Conservation (phyloP, 2,329 filamentous ascomycete genomes). For the Fusarium begoniae region DNA sequence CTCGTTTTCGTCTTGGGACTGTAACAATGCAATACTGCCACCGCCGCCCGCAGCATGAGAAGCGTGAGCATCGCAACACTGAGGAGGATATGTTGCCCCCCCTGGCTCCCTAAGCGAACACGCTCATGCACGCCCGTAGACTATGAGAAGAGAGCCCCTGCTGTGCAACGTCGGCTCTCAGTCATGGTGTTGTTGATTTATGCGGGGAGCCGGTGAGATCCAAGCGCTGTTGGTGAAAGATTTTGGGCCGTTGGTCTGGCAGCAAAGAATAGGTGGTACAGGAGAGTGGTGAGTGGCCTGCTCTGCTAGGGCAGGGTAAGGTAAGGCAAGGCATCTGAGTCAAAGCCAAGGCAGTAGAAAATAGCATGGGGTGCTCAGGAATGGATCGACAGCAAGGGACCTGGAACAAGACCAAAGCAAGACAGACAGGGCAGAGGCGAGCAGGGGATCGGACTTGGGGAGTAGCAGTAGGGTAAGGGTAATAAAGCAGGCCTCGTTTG, state of each 20-base stretch:
- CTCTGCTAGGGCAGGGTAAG: neutral
- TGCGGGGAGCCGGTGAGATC: conserved; percentile 32
- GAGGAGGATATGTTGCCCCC: neutral
- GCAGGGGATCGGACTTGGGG: neutral
- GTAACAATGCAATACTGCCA: conserved; percentile 2
- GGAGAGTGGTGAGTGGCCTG: neutral
- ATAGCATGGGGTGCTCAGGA: conserved; percentile 21
- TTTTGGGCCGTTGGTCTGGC: conserved; percentile 4
- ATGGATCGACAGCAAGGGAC: conserved; percentile 37
- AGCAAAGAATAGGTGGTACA: neutral
- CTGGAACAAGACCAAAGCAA: conserved; percentile 20
- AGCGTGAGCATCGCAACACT: neutral
- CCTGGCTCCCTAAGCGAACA: conserved; percentile 11
- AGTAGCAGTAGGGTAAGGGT: neutral
- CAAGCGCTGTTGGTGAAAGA: conserved; percentile 13
- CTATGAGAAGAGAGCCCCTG: conserved; percentile 25
- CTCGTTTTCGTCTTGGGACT: conserved; percentile 11
- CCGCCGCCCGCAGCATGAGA: conserved; percentile 11
- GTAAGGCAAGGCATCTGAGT: conserved; percentile 16
- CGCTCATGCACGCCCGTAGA: conserved; percentile 11
- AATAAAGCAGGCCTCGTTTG: conserved; percentile 23
- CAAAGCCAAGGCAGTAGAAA: conserved; percentile 25
- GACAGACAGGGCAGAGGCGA: conserved; percentile 9
- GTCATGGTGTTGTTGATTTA: conserved; percentile 14
- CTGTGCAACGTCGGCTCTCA: conserved; percentile 33